Evolutionary conservation across 305 asterid species (phyloP).

Genomic region (Fraxinus sp.): DNA sequence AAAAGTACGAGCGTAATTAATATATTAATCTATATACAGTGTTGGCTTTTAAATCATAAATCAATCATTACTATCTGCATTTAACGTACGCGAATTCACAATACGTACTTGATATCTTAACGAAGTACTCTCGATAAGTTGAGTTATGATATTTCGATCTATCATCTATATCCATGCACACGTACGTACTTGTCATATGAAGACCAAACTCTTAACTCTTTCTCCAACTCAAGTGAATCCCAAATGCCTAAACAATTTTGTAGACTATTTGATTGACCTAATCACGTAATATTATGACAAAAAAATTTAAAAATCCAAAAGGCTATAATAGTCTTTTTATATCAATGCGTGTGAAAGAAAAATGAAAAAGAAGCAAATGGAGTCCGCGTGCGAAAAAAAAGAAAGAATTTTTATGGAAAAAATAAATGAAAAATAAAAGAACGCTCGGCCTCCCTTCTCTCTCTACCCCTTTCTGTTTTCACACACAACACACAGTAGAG

Average conservation of each 20-base stretch:
- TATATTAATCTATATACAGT: too few species aligned
- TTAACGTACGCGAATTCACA: neutral
- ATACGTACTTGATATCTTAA: neutral
- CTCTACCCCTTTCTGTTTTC: conserved; percentile 4
- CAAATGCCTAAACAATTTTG: neutral
- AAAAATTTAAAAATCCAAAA: neutral
- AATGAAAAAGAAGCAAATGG: conserved; percentile 1
- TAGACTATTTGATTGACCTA: neutral
- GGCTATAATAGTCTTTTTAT: conserved; percentile 7
- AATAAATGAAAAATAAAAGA: conserved; percentile 8
- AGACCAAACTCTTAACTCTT: too few species aligned
- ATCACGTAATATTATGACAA: neutral
- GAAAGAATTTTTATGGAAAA: neutral
- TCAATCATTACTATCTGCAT: neutral
- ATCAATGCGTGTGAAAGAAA: neutral
- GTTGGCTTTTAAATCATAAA: neutral
- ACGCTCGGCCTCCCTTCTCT: conserved; percentile 17
- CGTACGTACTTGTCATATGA: neutral
- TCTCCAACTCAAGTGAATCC: neutral
- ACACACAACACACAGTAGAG: conserved; percentile 30
- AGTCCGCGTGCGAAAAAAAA: neutral
- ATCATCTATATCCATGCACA: neutral
- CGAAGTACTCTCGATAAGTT: neutral
- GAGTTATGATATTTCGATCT: neutral
- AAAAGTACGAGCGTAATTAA: too few species aligned